These are phyloP conservation scores for Gautieria morchelliformis DNA, from an alignment of 768 basidiomycete genomes.

Conservation along the genomic window DNA sequence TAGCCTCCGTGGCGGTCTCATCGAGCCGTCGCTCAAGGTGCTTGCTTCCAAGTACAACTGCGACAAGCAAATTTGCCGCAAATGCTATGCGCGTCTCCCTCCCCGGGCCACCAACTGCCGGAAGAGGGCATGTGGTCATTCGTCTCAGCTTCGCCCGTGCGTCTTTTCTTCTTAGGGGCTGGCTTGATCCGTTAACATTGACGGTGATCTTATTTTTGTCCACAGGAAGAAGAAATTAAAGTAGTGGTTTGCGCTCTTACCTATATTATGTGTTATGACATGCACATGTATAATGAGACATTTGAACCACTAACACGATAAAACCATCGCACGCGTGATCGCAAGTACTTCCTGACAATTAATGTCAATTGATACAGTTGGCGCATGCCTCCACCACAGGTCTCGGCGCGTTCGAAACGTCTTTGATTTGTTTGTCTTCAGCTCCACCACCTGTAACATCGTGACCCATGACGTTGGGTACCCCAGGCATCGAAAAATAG, in stretches of 20 bases:
- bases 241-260: constrained; percentile 51
- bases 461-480: background rate
- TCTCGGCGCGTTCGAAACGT: background rate
- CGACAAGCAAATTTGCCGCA: constrained; percentile 99
- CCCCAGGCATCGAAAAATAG: constrained; percentile 55
- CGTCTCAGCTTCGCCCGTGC: constrained; percentile 84
- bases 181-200: constrained; percentile 1
- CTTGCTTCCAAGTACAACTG: constrained; percentile 98
- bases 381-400: no score
- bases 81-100: constrained; percentile 99
- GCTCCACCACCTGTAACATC: background rate
- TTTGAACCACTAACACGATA: no score
- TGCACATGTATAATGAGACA: no score
- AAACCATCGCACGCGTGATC: no score
- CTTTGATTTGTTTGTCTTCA: no score
- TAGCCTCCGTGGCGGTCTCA: constrained; percentile 95
- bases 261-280: no score
- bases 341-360: no score
- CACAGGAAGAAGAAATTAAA: constrained; percentile 92
- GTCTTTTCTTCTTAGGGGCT: constrained; percentile 22
- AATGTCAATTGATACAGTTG: no score
- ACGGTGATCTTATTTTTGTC: background rate
- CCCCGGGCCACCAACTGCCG: constrained; percentile 99
- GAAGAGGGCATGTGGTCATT: constrained; percentile 87
- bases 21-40: constrained; percentile 97